Evolutionary conservation across 1,284 basidiomycete genomes (phyloP).

Genomic region (Ceratobasidium sp.): DNA sequence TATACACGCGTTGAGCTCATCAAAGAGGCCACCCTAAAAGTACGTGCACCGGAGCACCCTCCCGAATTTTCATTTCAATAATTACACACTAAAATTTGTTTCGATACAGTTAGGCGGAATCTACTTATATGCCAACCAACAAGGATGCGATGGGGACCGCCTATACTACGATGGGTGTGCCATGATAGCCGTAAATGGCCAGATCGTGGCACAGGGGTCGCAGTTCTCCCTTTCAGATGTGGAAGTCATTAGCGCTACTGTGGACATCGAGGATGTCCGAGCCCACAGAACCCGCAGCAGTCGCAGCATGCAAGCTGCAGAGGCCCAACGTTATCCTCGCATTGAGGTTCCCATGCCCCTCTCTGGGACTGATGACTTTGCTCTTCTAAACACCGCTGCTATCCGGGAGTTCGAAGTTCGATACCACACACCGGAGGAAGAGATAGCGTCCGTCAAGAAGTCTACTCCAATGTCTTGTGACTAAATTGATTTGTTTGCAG

Average conservation of each 20-base stretch:
- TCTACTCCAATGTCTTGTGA: slow-evolving; percentile 4
- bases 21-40: slow-evolving; percentile 95
- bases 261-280: slow-evolving; percentile 94
- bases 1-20: slow-evolving; percentile 91
- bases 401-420: slow-evolving; percentile 61
- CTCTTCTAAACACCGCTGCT: slow-evolving; percentile 58
- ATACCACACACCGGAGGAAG: slow-evolving; percentile 92
- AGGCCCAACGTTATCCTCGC: slow-evolving; percentile 72
- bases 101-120: slow-evolving; percentile 82
- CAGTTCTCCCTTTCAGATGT: slow-evolving; percentile 97
- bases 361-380: slow-evolving; percentile 72
- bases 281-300: slow-evolving; percentile 82
- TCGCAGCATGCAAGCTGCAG: slow-evolving; percentile 87
- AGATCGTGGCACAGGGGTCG: slow-evolving; percentile 89
- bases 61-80: slow-evolving; percentile 3
- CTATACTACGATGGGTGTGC: slow-evolving; percentile 98
- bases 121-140: slow-evolving; percentile 98
- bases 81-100: neutral
- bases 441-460: slow-evolving; percentile 80
- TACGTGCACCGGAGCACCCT: slow-evolving; percentile 51
- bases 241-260: slow-evolving; percentile 91
- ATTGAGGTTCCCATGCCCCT: slow-evolving; percentile 79
- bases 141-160: slow-evolving; percentile 97
- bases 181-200: slow-evolving; percentile 93
- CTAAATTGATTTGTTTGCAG: slow-evolving; percentile 53